A percentile compares a stretch with the other conserved stretches of the same genome.
Evolutionary conservation across 1,139 yeast species (phyloP).

Genomic region (Saccharomyces pastorianus): DNA sequence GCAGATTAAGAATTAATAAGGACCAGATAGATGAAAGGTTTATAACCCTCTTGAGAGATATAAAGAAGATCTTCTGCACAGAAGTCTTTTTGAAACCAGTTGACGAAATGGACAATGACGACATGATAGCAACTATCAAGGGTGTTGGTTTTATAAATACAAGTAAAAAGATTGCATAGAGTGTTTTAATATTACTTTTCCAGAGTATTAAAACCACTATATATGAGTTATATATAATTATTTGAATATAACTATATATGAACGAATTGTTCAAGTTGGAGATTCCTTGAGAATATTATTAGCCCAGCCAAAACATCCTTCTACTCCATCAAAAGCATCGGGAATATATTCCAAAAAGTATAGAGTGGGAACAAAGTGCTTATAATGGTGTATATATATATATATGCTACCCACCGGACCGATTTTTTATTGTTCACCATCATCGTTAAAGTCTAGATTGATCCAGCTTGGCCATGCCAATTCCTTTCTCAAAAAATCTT

Average conservation of each 20-base stretch:
- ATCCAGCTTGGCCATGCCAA: slow-evolving; percentile 98
- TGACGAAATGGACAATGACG: slow-evolving; percentile 50
- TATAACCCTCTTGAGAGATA: slow-evolving; percentile 62
- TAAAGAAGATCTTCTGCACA: slow-evolving; percentile 67
- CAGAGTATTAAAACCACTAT: background rate
- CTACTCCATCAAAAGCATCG: too few relatives aligned
- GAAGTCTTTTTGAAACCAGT: slow-evolving; percentile 69
- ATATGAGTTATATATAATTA: background rate
- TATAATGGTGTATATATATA: too few relatives aligned
- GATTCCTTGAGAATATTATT: too few relatives aligned
- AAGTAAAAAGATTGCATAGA: slow-evolving; percentile 77
- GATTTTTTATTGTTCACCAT: slow-evolving; percentile 3
- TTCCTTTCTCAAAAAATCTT: slow-evolving; percentile 70
- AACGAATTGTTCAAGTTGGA: background rate
- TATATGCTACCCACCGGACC: background rate
- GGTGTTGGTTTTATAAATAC: slow-evolving; percentile 90
- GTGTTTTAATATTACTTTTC: background rate
- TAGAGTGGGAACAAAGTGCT: background rate
- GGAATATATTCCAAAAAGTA: background rate
- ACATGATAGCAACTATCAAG: slow-evolving; percentile 61
- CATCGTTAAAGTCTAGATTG: slow-evolving; percentile 54
- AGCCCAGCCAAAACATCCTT: too few relatives aligned
- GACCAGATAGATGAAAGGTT: slow-evolving; percentile 65
- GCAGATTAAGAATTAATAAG: slow-evolving; percentile 66
- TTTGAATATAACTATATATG: background rate